These are phyloP conservation scores for Sphagnum fallax DNA, from an alignment of 228 moss, liverwort and hornwort species.

Conservation along the genomic window DNA sequence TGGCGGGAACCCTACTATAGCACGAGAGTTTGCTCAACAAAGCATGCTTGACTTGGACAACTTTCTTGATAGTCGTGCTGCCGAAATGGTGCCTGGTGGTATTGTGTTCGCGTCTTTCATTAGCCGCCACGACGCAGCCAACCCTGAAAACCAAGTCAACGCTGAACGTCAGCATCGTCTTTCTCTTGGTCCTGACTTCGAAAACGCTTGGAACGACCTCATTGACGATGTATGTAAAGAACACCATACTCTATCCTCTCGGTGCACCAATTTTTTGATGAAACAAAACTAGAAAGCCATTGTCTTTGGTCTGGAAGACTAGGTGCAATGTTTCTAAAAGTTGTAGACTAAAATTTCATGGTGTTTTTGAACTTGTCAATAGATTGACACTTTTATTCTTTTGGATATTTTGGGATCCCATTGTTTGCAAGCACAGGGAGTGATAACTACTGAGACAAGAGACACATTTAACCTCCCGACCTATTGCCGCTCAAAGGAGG, in stretches of 20 bases:
- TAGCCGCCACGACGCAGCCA: slow-evolving; percentile 16
- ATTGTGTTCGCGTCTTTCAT: slow-evolving; percentile 18
- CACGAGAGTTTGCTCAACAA: slow-evolving; percentile 24
- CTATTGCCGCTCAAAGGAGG: slow-evolving; percentile 19
- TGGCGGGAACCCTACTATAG: slow-evolving; percentile 21
- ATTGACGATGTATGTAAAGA: slow-evolving; percentile 19
- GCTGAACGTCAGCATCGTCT: slow-evolving; percentile 26
- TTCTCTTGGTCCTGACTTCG: slow-evolving; percentile 24
- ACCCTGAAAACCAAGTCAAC: slow-evolving; percentile 34
- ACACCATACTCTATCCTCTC: no score
- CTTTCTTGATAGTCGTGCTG: slow-evolving; percentile 19
- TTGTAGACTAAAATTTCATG: no score
- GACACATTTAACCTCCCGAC: slow-evolving; percentile 28
- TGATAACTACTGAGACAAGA: slow-evolving; percentile 19
- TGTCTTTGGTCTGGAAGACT: no score
- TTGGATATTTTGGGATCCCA: no score
- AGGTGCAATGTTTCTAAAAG: no score
- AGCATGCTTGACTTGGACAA: slow-evolving; percentile 25
- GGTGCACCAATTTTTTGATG: no score
- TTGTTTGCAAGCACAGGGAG: slow-evolving; percentile 8
- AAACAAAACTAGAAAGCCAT: no score
- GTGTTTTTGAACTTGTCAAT: no score
- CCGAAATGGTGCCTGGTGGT: slow-evolving; percentile 26
- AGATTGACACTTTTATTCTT: no score
- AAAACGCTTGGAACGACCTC: slow-evolving; percentile 32